Evolutionary conservation across 2,329 filamentous ascomycete species (phyloP).

Genomic region (Sporothrix schenckii): DNA sequence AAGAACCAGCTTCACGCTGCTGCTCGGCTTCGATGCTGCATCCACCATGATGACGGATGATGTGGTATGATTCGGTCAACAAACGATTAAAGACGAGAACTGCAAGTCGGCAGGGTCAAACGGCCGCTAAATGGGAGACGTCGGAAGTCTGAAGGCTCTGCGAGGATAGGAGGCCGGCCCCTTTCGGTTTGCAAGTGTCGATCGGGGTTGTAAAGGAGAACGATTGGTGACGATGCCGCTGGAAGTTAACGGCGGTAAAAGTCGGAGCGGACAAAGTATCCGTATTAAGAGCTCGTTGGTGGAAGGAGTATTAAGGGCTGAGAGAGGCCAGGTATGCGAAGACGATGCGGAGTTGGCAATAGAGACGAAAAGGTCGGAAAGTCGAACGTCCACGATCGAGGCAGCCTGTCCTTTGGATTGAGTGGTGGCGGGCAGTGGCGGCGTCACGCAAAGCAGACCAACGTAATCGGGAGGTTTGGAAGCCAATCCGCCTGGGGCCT

Average conservation of each 20-base stretch:
- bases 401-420: conserved; percentile 22
- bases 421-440: conserved; percentile 30
- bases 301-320: neutral
- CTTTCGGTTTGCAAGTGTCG: conserved; percentile 18
- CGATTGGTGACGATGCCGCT: neutral
- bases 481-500: conserved; percentile 30
- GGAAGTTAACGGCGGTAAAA: neutral
- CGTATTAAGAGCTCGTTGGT: neutral
- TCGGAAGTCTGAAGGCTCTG: neutral
- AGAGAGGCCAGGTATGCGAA: neutral
- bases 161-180: conserved; percentile 27
- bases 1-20: conserved; percentile 98
- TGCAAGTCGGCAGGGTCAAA: neutral
- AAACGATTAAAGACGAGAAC: neutral
- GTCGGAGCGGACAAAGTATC: neutral
- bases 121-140: neutral
- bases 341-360: neutral
- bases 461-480: conserved; percentile 36
- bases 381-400: conserved; percentile 29
- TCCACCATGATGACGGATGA: conserved; percentile 57
- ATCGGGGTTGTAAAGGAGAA: neutral
- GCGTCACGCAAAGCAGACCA: conserved; percentile 30
- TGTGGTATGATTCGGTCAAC: neutral
- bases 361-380: neutral
- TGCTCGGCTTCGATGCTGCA: conserved; percentile 87